Conservation (phyloP, 148 eudicot species). For the Cornus kousa region DNA sequence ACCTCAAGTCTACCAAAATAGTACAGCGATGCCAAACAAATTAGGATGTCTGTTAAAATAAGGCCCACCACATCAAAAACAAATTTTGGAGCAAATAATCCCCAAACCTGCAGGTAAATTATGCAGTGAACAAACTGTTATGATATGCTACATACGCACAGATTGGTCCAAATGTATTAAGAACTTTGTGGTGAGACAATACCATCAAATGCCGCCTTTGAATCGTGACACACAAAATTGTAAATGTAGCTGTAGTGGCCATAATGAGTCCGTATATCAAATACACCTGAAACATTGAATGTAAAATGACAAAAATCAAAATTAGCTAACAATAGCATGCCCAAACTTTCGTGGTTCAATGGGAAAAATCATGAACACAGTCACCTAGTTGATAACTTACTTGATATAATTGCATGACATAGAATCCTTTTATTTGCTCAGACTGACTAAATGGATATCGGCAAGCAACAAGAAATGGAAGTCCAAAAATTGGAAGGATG, state of each 20-base stretch:
- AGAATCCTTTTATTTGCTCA: conserved; percentile 33
- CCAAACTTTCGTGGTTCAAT: not conserved
- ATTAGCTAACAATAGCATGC: not conserved
- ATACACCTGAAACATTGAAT: conserved; percentile 48
- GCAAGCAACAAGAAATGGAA: conserved; percentile 67
- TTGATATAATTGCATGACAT: conserved; percentile 58
- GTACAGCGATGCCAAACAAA: conserved; percentile 62
- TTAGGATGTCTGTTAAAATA: conserved; percentile 57
- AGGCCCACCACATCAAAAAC: conserved; percentile 91
- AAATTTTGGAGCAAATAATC: conserved; percentile 92
- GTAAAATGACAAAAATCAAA: not conserved
- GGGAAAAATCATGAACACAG: not conserved
- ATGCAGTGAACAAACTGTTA: not conserved
- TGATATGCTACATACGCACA: conserved; percentile 8
- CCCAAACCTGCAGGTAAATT: conserved; percentile 85
- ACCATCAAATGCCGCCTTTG: conserved; percentile 99
- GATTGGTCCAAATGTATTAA: not conserved
- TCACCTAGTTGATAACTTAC: conserved; percentile 33
- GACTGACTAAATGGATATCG: conserved; percentile 14
- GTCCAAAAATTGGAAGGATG: conserved; percentile 76
- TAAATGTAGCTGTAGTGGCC: conserved; percentile 50
- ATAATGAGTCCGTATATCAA: conserved; percentile 75
- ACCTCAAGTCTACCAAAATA: conserved; percentile 44
- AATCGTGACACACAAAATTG: conserved; percentile 74
- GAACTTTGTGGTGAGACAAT: conserved; percentile 13